A percentile compares a stretch with the other conserved stretches of the same genome.
Evolutionary conservation across 2,329 filamentous ascomycete genomes (phyloP).

Genomic region (Daldinia sp.): DNA sequence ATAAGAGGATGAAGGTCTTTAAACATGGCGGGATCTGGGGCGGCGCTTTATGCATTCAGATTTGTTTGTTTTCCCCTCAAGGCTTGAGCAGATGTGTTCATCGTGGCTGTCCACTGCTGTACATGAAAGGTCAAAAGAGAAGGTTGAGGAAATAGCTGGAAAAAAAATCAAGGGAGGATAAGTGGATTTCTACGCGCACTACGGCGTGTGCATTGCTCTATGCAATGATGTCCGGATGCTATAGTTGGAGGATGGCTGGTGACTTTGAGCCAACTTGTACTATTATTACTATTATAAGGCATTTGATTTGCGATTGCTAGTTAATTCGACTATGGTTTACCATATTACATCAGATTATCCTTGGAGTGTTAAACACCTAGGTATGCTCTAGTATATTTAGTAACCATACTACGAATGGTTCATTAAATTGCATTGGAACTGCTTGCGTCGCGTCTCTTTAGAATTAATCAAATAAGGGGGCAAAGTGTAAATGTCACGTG

Average conservation of each 20-base stretch:
- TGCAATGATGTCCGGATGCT: slow-evolving; percentile 16
- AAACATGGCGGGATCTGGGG: slow-evolving; percentile 4
- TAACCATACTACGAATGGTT: too few relatives aligned
- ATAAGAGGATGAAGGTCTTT: background rate
- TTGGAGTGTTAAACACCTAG: background rate
- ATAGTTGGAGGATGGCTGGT: slow-evolving; percentile 16
- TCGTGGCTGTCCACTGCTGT: background rate
- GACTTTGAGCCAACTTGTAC: slow-evolving; percentile 35
- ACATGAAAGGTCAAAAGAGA: background rate
- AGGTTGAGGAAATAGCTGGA: slow-evolving; percentile 3
- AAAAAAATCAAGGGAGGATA: slow-evolving; percentile 13
- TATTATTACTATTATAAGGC: slow-evolving; percentile 23
- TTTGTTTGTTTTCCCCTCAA: slow-evolving; percentile 12
- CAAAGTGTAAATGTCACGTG: background rate
- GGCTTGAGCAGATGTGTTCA: background rate
- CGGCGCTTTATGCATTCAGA: slow-evolving; percentile 11
- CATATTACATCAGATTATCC: slow-evolving; percentile 11
- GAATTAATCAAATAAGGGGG: background rate
- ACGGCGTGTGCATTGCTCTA: slow-evolving; percentile 2
- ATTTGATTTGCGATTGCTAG: slow-evolving; percentile 20
- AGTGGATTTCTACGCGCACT: slow-evolving; percentile 28
- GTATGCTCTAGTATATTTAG: background rate
- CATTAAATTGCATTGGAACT: too few relatives aligned
- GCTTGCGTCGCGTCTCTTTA: too few relatives aligned
- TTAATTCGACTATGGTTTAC: slow-evolving; percentile 14